A percentile compares a stretch with the other conserved stretches of the same genome.
Conservation (phyloP, 306 rosid species). For the Biancaea sappan region DNA sequence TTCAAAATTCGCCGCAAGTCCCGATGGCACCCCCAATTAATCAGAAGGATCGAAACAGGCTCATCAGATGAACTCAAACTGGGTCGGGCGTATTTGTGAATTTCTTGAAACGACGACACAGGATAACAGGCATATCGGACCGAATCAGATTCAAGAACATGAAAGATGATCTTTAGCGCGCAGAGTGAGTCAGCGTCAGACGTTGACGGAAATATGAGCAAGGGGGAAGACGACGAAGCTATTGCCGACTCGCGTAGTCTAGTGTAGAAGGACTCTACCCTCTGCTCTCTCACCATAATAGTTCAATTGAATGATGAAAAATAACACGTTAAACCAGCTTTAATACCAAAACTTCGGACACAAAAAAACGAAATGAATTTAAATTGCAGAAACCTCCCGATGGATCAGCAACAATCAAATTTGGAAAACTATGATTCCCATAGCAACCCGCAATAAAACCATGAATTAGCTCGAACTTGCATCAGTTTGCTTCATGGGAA, state of each 20-base stretch:
- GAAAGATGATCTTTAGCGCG: conserved; percentile 71
- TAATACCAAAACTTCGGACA: background rate
- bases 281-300: conserved; percentile 72
- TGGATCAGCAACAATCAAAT: conserved; percentile 3
- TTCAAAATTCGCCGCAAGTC: conserved; percentile 56
- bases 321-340: background rate
- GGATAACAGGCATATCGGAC: conserved; percentile 81
- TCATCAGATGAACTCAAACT: conserved; percentile 44
- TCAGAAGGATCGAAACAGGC: conserved; percentile 58
- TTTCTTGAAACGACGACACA: conserved; percentile 79
- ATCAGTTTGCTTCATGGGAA: background rate
- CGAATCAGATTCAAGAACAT: conserved; percentile 83
- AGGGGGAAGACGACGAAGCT: conserved; percentile 58
- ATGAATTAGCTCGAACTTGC: background rate
- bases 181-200: conserved; percentile 92
- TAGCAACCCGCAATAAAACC: background rate
- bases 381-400: background rate
- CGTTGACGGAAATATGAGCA: conserved; percentile 87
- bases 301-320: conserved; percentile 35
- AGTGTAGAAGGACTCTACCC: conserved; percentile 69
- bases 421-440: background rate
- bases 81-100: conserved; percentile 56
- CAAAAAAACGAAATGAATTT: background rate
- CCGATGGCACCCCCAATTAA: conserved; percentile 89
- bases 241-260: conserved; percentile 60